Conservation (phyloP, 2,329 filamentous ascomycete species). For the Hypomyces rosellus region DNA sequence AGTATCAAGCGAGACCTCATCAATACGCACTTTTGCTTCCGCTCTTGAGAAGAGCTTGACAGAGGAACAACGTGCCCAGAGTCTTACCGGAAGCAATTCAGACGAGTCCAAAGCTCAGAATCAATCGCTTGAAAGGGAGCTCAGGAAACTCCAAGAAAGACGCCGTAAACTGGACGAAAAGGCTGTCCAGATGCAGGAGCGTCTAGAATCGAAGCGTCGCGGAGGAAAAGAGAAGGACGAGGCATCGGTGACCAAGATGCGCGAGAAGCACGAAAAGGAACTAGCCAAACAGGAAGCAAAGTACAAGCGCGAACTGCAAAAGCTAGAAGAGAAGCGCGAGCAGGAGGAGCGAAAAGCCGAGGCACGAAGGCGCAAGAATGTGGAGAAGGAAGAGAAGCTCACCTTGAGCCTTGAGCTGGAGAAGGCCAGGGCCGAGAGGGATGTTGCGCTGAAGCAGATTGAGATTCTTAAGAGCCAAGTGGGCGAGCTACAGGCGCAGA, state of each 20-base stretch:
- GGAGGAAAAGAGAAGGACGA: constrained; percentile 47
- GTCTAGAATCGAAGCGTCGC: constrained; percentile 35
- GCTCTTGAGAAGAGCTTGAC: constrained; percentile 34
- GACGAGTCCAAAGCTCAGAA: constrained; percentile 32
- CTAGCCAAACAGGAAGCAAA: constrained; percentile 61
- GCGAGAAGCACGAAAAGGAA: constrained; percentile 58
- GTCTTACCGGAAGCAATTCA: constrained; percentile 25
- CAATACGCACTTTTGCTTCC: constrained; percentile 43
- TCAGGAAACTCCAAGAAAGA: constrained; percentile 56
- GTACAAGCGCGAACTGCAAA: constrained; percentile 56
- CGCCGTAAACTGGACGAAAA: constrained; percentile 58
- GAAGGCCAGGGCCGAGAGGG: constrained; percentile 42
- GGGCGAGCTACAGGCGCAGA: constrained; percentile 53
- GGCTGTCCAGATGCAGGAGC: constrained; percentile 48
- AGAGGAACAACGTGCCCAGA: constrained; percentile 22
- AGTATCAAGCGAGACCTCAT: constrained; percentile 37
- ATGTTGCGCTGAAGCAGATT: constrained; percentile 46
- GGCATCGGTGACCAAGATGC: constrained; percentile 47
- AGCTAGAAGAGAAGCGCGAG: constrained; percentile 57
- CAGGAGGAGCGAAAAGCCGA: constrained; percentile 57
- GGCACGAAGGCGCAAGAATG: constrained; percentile 42
- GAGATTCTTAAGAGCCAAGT: constrained; percentile 50
- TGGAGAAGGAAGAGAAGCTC: constrained; percentile 47
- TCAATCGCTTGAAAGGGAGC: constrained; percentile 49
- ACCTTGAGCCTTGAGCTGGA: constrained; percentile 49